These are phyloP conservation scores for Rhododendron kiyosumense DNA, from an alignment of 148 eudicot genomes.

Conservation along the genomic window DNA sequence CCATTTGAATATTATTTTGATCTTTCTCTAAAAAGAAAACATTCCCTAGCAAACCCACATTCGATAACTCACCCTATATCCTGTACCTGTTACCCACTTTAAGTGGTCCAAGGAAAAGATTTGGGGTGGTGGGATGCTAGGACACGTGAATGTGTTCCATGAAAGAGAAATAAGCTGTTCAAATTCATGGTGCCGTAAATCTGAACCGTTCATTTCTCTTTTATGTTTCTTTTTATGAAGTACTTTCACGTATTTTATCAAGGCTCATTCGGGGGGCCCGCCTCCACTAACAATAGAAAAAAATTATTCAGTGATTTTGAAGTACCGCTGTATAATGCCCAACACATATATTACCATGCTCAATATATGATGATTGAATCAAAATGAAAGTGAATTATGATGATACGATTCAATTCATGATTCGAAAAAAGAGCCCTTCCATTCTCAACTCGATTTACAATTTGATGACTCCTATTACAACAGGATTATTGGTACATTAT, in stretches of 20 bases:
- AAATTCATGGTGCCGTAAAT: too few species aligned
- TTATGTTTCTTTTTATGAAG: too few species aligned
- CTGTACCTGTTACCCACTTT: background rate
- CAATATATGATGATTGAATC: background rate
- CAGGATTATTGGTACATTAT: background rate
- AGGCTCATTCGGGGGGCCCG: background rate
- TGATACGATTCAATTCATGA: background rate
- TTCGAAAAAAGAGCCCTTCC: background rate
- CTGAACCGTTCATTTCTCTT: too few species aligned
- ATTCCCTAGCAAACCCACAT: background rate
- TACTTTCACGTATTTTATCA: too few species aligned
- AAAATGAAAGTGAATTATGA: too few species aligned
- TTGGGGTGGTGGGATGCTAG: background rate
- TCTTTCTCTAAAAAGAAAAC: background rate
- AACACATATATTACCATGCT: too few species aligned
- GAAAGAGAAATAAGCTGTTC: too few species aligned
- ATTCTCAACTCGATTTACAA: background rate
- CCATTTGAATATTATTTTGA: too few species aligned
- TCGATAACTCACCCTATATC: background rate
- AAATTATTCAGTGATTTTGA: too few species aligned
- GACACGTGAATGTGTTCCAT: too few species aligned
- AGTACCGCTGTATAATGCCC: fast-evolving
- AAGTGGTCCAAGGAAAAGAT: background rate
- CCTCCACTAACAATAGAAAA: background rate
- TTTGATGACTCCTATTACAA: background rate